Base-by-base conservation (phyloP, 129 eudicot species). In the Ambrosia trifida region DNA sequence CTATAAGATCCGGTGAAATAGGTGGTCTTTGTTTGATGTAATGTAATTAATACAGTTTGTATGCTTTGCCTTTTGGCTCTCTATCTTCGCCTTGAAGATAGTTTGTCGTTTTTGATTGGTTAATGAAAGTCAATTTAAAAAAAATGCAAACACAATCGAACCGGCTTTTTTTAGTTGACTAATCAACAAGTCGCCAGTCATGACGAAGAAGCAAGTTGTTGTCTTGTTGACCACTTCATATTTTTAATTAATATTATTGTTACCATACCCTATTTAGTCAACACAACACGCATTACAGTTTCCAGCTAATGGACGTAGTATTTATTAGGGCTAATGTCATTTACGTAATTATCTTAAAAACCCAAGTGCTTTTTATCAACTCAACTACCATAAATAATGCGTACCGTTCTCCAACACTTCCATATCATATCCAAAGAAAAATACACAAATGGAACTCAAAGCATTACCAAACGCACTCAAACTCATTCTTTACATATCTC, bases 381-480 rank as follows among this genome's bases (percentile, higher is more conserved):
- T 64, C 65, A 14, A 64, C 13, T 41, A 31, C 66, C 65, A 74
- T 74, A 74, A 74, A 74, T 74, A 52, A 40, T 72, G 6, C 66
- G n/a, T 54, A 74, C 40, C 32, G 13, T 24, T 65, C 40, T 10
- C 40, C 28, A 24, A 11, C 66, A 74, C 14, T 38, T 38, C 8
- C 43, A 24, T 24, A 24, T 24, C 28, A 24, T 24, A 0, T 24
- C 28, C 28, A 24, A 24, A 24, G 6, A 38, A 38, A 54, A 35
- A 47, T 11, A 13, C 1, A 11, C 67, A 58, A 57, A 77, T 85
- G 85, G 79, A 78, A 59, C 65, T 73, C 79, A 32, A 54, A 47
- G 65, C 77, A 46, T 80, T 78, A 40, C 75, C 77, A 67, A 66
- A 78, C 61, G 31, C 85, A 4, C 64, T 70, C 66, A 80, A 73